Percentiles rank a stretch among this genome's conserved stretches.
Conservation (phyloP, 2,329 filamentous ascomycete genomes). For the Pseudonectria buxi region DNA sequence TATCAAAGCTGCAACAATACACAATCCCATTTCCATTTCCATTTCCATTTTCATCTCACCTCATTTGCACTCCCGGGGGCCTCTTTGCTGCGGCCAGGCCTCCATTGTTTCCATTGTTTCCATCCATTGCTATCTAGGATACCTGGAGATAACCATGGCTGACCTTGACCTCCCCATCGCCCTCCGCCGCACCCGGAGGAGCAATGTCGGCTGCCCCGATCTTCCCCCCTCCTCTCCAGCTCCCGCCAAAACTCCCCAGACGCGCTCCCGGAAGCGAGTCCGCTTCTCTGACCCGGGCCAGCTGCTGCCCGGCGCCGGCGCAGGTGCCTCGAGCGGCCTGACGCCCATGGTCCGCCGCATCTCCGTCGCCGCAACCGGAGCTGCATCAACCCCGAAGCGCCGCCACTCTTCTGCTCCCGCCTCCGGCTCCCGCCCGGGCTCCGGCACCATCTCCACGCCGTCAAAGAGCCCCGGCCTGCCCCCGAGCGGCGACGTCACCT, state of each 20-base stretch:
- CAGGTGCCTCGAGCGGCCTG: constrained; percentile 36
- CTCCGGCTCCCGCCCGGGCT: constrained; percentile 10
- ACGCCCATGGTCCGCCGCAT: constrained; percentile 53
- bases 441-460: constrained; percentile 10
- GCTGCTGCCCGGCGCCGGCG: constrained; percentile 21
- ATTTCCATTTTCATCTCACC: too few species aligned
- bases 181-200: constrained; percentile 47
- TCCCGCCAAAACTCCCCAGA: constrained; percentile 24
- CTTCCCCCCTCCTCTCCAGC: constrained; percentile 6
- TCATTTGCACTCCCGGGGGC: too few species aligned
- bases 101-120: too few species aligned
- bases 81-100: too few species aligned
- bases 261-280: constrained; percentile 39
- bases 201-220: constrained; percentile 23
- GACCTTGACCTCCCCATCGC: constrained; percentile 45
- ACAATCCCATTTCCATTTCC: too few species aligned
- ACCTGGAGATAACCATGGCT: constrained; percentile 23
- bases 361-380: constrained; percentile 30
- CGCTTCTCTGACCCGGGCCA: constrained; percentile 54
- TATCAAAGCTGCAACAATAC: too few species aligned
- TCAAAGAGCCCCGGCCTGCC: constrained; percentile 11
- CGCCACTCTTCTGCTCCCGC: constrained; percentile 42
- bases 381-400: constrained; percentile 23
- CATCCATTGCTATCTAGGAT: neutral
- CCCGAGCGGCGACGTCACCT: constrained; percentile 34